A percentile compares a stretch with the other conserved stretches of the same genome.
Evolutionary conservation across 106 monocot species (phyloP).

Genomic region (Ottelia alismoides): DNA sequence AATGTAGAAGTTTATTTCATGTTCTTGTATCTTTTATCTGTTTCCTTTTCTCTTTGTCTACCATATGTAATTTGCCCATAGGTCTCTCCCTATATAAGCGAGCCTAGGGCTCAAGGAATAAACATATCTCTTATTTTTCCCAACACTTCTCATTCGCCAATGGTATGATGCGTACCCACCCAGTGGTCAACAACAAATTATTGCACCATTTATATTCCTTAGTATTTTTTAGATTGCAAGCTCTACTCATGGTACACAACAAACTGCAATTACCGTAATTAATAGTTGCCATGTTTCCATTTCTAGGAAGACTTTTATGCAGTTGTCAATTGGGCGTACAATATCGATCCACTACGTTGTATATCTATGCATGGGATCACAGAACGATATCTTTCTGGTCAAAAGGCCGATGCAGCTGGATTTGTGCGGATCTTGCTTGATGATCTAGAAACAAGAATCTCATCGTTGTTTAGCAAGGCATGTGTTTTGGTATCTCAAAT

Average conservation of each 20-base stretch:
- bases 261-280: neutral
- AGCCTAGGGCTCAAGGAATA: too few species aligned
- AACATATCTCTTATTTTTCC: too few species aligned
- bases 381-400: conserved; percentile 93
- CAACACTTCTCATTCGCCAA: too few species aligned
- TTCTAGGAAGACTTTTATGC: conserved; percentile 93
- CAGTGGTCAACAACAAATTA: too few species aligned
- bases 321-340: conserved; percentile 97
- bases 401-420: conserved; percentile 99
- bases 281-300: neutral
- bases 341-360: conserved; percentile 92
- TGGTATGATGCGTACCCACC: too few species aligned
- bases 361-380: conserved; percentile 99
- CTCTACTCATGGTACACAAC: neutral
- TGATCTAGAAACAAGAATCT: conserved; percentile 85
- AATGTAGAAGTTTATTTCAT: too few species aligned
- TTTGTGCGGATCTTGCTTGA: conserved; percentile 88
- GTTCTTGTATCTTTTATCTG: too few species aligned
- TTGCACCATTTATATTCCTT: too few species aligned
- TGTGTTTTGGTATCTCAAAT: neutral
- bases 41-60: too few species aligned
- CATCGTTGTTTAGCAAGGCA: conserved; percentile 70
- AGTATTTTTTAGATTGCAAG: too few species aligned
- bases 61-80: too few species aligned
- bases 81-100: too few species aligned